These are phyloP conservation scores for Fraxinus sp. DNA, from an alignment of 305 asterid species.

Conservation along the genomic window DNA sequence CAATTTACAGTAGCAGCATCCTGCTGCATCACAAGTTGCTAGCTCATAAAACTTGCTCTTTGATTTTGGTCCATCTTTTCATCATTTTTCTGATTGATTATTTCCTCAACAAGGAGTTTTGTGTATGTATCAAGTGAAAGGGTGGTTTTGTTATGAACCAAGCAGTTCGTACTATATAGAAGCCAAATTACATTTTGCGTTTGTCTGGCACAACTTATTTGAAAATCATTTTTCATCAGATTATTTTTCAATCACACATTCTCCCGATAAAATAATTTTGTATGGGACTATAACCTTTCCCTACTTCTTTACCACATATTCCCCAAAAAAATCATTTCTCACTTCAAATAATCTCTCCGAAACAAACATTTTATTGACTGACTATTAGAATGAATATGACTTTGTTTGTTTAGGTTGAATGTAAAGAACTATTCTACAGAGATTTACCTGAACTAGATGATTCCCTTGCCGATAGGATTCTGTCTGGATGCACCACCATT, in stretches of 20 bases:
- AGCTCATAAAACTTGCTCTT: neutral
- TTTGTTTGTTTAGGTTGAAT: constrained; percentile 57
- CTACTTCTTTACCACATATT: neutral
- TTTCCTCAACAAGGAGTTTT: constrained; percentile 10
- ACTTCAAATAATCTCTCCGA: neutral
- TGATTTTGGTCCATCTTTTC: neutral
- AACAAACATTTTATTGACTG: neutral
- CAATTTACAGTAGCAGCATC: neutral
- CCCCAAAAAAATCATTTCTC: neutral
- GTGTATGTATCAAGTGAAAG: constrained; percentile 14
- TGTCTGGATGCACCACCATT: constrained; percentile 70
- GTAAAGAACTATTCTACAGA: constrained; percentile 84
- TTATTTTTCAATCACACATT: neutral
- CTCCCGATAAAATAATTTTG: neutral
- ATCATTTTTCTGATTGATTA: neutral
- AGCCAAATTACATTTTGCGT: neutral
- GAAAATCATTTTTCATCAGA: neutral
- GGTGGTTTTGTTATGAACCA: neutral
- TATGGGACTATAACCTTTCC: neutral
- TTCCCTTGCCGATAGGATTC: constrained; percentile 71
- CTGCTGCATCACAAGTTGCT: neutral
- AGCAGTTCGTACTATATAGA: neutral
- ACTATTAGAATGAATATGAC: neutral
- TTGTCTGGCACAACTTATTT: neutral
- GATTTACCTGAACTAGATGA: constrained; percentile 76